Evolutionary conservation across 1,284 basidiomycete species (phyloP).

Genomic region (Kalmanozyma brasiliensis): DNA sequence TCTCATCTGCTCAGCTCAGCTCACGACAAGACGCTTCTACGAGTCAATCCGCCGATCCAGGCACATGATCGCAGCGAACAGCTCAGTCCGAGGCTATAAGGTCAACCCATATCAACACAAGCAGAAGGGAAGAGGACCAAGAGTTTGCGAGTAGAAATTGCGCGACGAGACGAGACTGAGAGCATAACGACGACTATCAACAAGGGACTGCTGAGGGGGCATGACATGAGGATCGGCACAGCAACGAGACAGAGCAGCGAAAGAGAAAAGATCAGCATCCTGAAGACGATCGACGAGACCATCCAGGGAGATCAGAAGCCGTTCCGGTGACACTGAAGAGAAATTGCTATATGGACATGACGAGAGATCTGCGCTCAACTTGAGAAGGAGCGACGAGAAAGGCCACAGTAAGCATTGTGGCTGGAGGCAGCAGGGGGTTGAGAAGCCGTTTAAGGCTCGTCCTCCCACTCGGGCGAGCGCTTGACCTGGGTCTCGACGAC

Average conservation of each 20-base stretch:
- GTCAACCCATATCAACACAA: not conserved
- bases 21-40: too few species aligned
- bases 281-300: conserved; percentile 10
- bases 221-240: conserved; percentile 6
- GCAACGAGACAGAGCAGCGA: conserved; percentile 12
- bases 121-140: conserved; percentile 1
- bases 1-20: too few species aligned
- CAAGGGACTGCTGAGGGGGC: conserved; percentile 12
- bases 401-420: conserved; percentile 1
- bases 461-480: conserved; percentile 52
- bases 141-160: conserved; percentile 20
- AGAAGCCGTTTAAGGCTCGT: conserved; percentile 25
- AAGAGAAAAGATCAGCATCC: conserved; percentile 22
- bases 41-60: too few species aligned
- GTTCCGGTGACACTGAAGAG: conserved; percentile 4
- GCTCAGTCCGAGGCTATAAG: too few species aligned
- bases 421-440: conserved; percentile 4
- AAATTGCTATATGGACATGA: conserved; percentile 26
- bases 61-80: too few species aligned
- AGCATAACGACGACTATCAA: conserved; percentile 14
- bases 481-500: conserved; percentile 52
- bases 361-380: conserved; percentile 32
- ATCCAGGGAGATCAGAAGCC: conserved; percentile 23
- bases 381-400: conserved; percentile 34
- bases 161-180: conserved; percentile 8